Conservation (phyloP, 169 alveolate genomes). For the Cryptosporidium baileyi region DNA sequence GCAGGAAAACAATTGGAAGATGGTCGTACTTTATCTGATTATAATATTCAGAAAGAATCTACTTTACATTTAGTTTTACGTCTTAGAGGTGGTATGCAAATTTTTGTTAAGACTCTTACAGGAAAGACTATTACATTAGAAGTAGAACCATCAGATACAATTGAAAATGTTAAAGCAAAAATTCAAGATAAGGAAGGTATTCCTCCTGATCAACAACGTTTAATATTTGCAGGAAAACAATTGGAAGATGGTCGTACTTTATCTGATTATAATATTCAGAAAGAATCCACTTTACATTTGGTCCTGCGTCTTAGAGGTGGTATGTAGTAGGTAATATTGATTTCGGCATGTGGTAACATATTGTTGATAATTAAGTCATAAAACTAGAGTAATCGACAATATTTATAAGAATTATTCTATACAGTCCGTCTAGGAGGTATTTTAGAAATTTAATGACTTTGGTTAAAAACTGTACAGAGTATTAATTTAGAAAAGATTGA, state of each 20-base stretch:
- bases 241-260: constrained; percentile 78
- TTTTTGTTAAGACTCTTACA: constrained; percentile 46
- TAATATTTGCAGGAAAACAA: constrained; percentile 74
- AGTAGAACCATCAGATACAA: constrained; percentile 78
- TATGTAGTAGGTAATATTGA: too few relatives aligned
- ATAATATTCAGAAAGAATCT: constrained; percentile 77
- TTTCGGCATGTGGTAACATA: too few relatives aligned
- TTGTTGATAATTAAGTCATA: constrained; percentile 1
- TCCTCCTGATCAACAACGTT: constrained; percentile 75
- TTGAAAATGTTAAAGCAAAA: constrained; percentile 73
- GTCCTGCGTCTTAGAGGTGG: constrained; percentile 77
- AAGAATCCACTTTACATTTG: constrained; percentile 81
- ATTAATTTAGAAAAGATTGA: too few relatives aligned
- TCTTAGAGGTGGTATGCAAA: constrained; percentile 70
- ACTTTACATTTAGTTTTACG: constrained; percentile 81
- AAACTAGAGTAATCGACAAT: too few relatives aligned
- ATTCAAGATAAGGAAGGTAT: constrained; percentile 80
- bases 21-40: constrained; percentile 73
- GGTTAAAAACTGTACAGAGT: too few relatives aligned
- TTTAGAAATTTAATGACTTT: too few relatives aligned
- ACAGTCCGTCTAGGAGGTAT: too few relatives aligned
- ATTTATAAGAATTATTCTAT: too few relatives aligned
- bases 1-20: constrained; percentile 78
- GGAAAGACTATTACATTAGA: constrained; percentile 75
- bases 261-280: constrained; percentile 74